Evolutionary conservation across 768 basidiomycete species (phyloP).

Genomic region (Dentipellis fragilis): DNA sequence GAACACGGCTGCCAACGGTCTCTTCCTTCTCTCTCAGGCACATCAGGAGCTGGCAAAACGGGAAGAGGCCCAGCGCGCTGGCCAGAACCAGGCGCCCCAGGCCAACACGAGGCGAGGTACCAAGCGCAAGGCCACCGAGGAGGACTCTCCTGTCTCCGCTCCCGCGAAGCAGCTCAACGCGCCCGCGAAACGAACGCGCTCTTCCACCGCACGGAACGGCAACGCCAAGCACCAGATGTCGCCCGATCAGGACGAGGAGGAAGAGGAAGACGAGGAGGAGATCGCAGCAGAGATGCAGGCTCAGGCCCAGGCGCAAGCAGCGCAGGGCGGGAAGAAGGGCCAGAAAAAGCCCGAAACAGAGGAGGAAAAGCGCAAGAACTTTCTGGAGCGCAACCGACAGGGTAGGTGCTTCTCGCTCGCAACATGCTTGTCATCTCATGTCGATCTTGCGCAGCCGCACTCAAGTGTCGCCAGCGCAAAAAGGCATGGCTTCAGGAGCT

Average conservation of each 20-base stretch:
- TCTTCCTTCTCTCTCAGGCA: slow-evolving; percentile 89
- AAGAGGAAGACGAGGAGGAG: slow-evolving; percentile 27
- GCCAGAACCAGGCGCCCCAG: slow-evolving; percentile 21
- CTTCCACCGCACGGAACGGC: slow-evolving; percentile 10
- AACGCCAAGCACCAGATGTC: slow-evolving; percentile 17
- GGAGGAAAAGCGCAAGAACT: slow-evolving; percentile 95
- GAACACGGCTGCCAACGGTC: slow-evolving; percentile 75
- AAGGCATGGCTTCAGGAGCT: slow-evolving; percentile 94
- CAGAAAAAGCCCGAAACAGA: slow-evolving; percentile 88
- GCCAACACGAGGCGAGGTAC: slow-evolving; percentile 40
- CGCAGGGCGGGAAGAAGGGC: slow-evolving; percentile 16
- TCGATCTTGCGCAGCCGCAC: slow-evolving; percentile 53
- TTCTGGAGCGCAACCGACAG: slow-evolving; percentile 94
- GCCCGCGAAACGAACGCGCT: slow-evolving; percentile 28
- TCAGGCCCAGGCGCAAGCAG: not conserved
- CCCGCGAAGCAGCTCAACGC: slow-evolving; percentile 2
- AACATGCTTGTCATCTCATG: not conserved
- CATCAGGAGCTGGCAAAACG: slow-evolving; percentile 94
- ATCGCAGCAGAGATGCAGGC: slow-evolving; percentile 16
- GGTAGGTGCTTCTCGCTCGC: slow-evolving; percentile 37
- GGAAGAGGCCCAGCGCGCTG: slow-evolving; percentile 72
- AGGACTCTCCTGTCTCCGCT: slow-evolving; percentile 22
- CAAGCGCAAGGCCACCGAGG: slow-evolving; percentile 62
- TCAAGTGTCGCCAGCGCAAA: slow-evolving; percentile 98
- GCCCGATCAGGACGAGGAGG: slow-evolving; percentile 19